Conservation (phyloP, 2,329 filamentous ascomycete species). For the Ascochyta clinopodiicola region DNA sequence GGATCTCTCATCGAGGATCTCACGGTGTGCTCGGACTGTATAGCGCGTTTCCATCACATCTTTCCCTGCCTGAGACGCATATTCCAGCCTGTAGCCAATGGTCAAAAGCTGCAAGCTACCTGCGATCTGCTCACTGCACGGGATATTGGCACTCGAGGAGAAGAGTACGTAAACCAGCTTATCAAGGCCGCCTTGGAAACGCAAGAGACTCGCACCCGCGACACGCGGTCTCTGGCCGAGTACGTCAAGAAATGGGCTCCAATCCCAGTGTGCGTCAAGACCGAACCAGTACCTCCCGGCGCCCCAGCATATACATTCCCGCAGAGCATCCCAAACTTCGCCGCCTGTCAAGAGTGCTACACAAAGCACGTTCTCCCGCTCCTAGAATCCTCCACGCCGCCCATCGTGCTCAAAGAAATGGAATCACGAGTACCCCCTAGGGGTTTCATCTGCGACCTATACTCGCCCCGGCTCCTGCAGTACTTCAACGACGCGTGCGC, state of each 20-base stretch:
- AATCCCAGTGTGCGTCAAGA: constrained; percentile 16
- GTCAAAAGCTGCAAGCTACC: constrained; percentile 22
- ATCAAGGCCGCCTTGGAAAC: constrained; percentile 10
- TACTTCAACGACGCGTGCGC: constrained; percentile 20
- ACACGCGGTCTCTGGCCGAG: constrained; percentile 10
- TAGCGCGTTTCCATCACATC: constrained; percentile 20
- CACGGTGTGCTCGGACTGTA: constrained; percentile 29
- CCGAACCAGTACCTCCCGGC: background rate
- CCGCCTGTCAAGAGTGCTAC: constrained; percentile 28
- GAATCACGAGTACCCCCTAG: background rate
- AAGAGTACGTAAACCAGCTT: constrained; percentile 21
- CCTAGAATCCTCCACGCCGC: background rate
- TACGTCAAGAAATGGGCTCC: constrained; percentile 22
- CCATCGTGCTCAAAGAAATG: background rate
- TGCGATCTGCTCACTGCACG: constrained; percentile 26
- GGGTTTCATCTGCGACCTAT: constrained; percentile 25
- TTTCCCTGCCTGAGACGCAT: constrained; percentile 21
- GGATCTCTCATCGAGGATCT: constrained; percentile 24
- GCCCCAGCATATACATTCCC: background rate
- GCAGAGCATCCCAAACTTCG: constrained; percentile 15
- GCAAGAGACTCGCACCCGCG: constrained; percentile 4
- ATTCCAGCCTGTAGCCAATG: constrained; percentile 19
- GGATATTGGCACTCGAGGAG: constrained; percentile 8
- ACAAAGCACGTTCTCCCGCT: constrained; percentile 19
- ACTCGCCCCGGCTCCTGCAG: constrained; percentile 20